Percentiles rank a stretch among this genome's conserved stretches.
Evolutionary conservation across 768 basidiomycete genomes (phyloP).

Genomic region (Gyrodon lividus): DNA sequence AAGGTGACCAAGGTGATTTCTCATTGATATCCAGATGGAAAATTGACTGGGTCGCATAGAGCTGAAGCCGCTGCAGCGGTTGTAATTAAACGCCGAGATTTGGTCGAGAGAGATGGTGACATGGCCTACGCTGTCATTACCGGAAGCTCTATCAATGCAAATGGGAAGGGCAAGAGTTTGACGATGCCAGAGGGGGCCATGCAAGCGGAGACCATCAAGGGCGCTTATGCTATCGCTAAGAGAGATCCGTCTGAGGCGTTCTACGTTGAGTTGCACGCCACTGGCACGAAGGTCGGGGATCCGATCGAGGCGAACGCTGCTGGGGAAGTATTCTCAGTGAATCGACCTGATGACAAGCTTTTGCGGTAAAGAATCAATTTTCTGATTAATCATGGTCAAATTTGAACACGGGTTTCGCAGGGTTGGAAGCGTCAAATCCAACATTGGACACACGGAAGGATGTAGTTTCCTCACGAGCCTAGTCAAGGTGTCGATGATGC

Average conservation of each 20-base stretch:
- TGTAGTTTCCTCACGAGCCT: conserved; percentile 23
- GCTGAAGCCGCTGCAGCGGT: conserved; percentile 19
- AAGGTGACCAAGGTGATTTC: not conserved
- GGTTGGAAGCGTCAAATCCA: conserved; percentile 1
- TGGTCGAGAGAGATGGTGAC: conserved; percentile 23
- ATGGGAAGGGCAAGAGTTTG: conserved; percentile 19
- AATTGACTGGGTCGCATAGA: not conserved
- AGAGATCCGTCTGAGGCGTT: conserved; percentile 36
- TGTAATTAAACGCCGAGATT: conserved; percentile 26
- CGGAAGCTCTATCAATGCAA: conserved; percentile 23
- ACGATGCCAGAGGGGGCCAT: conserved; percentile 23
- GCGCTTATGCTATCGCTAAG: conserved; percentile 19
- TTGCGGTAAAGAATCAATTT: not conserved
- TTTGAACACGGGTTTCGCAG: not conserved
- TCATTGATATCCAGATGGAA: not conserved
- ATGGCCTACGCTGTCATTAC: conserved; percentile 19
- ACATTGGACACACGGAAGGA: conserved; percentile 13
- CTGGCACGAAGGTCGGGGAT: conserved; percentile 43
- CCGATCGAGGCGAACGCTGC: conserved; percentile 47
- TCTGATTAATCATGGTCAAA: not conserved
- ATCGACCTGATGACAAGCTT: not conserved
- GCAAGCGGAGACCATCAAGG: conserved; percentile 22
- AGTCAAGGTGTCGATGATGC: conserved; percentile 19
- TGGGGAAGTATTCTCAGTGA: conserved; percentile 26
- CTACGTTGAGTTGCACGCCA: conserved; percentile 46